Evolutionary conservation across 1,284 basidiomycete genomes (phyloP).

Genomic region (Exobasidium rhododendri): DNA sequence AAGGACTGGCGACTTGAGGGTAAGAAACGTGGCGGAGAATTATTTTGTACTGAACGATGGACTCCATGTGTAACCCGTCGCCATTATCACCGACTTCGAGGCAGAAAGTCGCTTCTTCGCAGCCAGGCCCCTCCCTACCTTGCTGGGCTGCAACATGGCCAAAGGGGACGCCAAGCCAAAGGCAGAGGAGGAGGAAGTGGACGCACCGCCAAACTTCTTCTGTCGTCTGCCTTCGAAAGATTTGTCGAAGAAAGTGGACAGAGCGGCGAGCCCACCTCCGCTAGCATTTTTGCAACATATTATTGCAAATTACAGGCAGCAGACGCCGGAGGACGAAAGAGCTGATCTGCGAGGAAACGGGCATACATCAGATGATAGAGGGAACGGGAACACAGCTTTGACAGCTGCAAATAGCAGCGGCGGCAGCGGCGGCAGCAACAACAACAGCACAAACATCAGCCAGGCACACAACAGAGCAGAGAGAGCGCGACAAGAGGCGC

Average conservation of each 20-base stretch:
- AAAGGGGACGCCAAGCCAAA: too few species aligned
- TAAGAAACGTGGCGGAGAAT: too few species aligned
- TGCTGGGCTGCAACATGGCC: neutral
- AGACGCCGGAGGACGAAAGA: neutral
- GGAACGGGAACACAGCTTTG: neutral
- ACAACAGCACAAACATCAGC: conserved; percentile 6
- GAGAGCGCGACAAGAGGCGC: too few species aligned
- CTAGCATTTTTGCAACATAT: conserved; percentile 11
- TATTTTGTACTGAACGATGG: too few species aligned
- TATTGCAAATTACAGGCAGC: conserved; percentile 6
- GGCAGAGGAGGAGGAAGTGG: neutral
- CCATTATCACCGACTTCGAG: too few species aligned
- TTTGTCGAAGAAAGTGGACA: neutral
- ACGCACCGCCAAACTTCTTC: conserved; percentile 14
- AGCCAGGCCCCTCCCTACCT: too few species aligned
- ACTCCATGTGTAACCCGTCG: too few species aligned
- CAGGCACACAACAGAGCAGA: neutral
- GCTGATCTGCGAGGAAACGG: neutral
- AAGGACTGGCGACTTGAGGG: too few species aligned
- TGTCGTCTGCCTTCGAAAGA: conserved; percentile 5
- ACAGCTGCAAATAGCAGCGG: neutral
- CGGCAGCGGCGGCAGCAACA: neutral
- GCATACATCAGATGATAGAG: conserved; percentile 2
- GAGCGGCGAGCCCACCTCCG: conserved; percentile 10
- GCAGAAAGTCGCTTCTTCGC: too few species aligned